Base-by-base conservation (phyloP, 2,329 filamentous ascomycete genomes). In the Colletotrichum incanum region DNA sequence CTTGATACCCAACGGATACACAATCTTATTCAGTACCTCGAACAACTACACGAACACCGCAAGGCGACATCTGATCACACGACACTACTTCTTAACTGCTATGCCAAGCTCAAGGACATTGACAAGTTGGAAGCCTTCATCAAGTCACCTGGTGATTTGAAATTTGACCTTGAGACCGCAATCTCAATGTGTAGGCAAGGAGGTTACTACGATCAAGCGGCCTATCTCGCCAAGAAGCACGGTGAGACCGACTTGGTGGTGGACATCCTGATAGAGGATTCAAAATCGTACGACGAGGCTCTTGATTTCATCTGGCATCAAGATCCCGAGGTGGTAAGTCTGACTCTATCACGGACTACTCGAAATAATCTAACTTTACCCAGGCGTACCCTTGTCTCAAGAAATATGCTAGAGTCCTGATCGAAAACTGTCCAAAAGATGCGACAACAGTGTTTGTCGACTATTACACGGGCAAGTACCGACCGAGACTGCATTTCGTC, bases 131-230 rank as follows among this genome's bases (percentile, higher is more conserved):
- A 99, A 79, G 93, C 93, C 31, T 99, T 99, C 76, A 99, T 99
- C 83, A 97, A 97, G 79, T 95, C 95, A 37, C 95, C 96, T 0
- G 95, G 94, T 2, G 95, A 98, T 77, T 88, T 98, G 52, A 98
- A 97, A 78, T 99, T 99, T 78, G 96, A 99, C 80, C 87, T 98
- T 3, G 96, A 99, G 76, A 99, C 96, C 1, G 96, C 96, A 18
- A 99, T 99, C 74, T 91, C 93, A 2, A 98, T 99, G 95, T 99
- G 96, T 79, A 91, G 97, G 37, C 96, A 99, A 83, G 96, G 96
- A 14, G 96, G 96, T 0, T 99, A 99, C 82, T 97, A 93, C 77
- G 95, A 98, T 72, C 97, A 99, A 84, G 96, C 96, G 18, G 96
- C 96, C 5, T 99, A 97, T 78, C 88, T 99, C 47, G 96, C 97